Conservation (phyloP, 2,329 filamentous ascomycete genomes). For the Tolypocladium nubicola region DNA sequence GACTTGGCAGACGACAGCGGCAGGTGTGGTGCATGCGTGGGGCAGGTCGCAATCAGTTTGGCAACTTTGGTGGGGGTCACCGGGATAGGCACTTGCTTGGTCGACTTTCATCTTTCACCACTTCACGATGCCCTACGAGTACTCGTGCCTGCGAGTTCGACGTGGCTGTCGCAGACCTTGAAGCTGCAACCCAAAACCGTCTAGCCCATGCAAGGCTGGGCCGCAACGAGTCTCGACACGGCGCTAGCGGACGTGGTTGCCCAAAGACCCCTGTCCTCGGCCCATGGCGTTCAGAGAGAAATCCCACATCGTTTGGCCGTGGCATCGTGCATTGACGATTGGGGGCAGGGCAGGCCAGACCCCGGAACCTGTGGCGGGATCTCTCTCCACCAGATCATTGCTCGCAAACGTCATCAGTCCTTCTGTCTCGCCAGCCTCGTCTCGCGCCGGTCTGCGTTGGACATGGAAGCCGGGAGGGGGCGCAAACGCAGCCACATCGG, state of each 20-base stretch:
- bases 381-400: neutral
- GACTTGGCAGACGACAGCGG: neutral
- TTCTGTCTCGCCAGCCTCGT: neutral
- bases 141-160: neutral
- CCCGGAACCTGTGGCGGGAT: neutral
- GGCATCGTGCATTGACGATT: neutral
- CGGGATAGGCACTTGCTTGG: neutral
- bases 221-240: slow-evolving; percentile 1
- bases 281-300: neutral
- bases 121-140: neutral
- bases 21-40: neutral
- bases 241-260: neutral
- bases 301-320: neutral
- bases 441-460: neutral
- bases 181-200: neutral
- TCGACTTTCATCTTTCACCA: neutral
- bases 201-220: neutral
- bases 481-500: neutral
- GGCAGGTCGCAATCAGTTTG: neutral
- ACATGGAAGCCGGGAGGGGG: neutral
- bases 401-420: neutral
- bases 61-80: neutral
- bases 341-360: neutral
- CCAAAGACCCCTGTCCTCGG: neutral
- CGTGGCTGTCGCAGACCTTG: neutral